A percentile compares a stretch with the other conserved stretches of the same genome.
phyloP scores from a whole-genome alignment of 805 yeast species.

The Kodamaea kaohsiungensis region DNA sequence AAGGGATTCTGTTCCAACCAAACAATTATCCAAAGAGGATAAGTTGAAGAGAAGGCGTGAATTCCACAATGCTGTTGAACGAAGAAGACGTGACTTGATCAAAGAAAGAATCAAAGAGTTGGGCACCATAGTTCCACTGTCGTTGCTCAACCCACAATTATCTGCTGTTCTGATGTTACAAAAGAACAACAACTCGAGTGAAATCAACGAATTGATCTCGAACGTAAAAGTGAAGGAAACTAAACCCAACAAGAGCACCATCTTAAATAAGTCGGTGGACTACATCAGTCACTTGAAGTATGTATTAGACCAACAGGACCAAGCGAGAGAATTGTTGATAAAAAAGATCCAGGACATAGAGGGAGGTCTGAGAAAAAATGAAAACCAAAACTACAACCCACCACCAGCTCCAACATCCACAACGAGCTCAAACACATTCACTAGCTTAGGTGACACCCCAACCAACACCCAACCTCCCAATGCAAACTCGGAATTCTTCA shows the following conservation, averaged over 20 bases:
- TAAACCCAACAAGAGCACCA: slow-evolving; percentile 81
- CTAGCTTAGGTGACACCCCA: slow-evolving; percentile 5
- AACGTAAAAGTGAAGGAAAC: slow-evolving; percentile 57
- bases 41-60: slow-evolving; percentile 78
- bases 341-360: slow-evolving; percentile 8
- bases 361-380: not conserved
- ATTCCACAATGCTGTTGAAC: slow-evolving; percentile 91
- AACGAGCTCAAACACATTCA: not conserved
- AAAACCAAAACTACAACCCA: slow-evolving; percentile 1
- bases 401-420: slow-evolving; percentile 11
- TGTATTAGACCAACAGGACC: slow-evolving; percentile 59
- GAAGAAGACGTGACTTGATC: slow-evolving; percentile 87
- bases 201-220: slow-evolving; percentile 36
- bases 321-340: slow-evolving; percentile 41
- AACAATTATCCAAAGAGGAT: slow-evolving; percentile 58
- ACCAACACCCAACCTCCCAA: slow-evolving; percentile 2
- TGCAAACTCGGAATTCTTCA: slow-evolving; percentile 13
- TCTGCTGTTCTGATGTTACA: slow-evolving; percentile 46
- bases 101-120: slow-evolving; percentile 86
- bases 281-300: slow-evolving; percentile 67
- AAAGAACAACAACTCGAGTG: slow-evolving; percentile 32
- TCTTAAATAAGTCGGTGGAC: slow-evolving; percentile 75
- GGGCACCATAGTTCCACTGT: slow-evolving; percentile 79
- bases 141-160: slow-evolving; percentile 52
- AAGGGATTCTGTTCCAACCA: slow-evolving; percentile 26